Evolutionary conservation across 495 filamentous ascomycete genomes (phyloP).

Genomic region (Neohortaea acidophila): DNA sequence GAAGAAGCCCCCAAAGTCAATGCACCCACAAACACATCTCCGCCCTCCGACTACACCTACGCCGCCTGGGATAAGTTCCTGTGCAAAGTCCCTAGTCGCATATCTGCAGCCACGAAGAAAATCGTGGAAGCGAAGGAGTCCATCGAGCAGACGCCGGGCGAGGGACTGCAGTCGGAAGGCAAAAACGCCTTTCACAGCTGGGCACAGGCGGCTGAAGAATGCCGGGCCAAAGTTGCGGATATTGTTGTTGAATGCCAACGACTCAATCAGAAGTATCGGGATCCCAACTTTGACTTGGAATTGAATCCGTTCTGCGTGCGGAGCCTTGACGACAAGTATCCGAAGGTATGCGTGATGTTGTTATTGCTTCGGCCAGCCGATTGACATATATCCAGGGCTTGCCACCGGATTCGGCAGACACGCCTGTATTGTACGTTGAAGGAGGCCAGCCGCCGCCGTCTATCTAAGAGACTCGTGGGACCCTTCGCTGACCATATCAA

Average conservation of each 20-base stretch:
- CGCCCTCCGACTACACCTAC: slow-evolving; percentile 10
- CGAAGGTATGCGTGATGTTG: slow-evolving; percentile 10
- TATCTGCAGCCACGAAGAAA: background rate
- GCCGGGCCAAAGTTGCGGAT: slow-evolving; percentile 58
- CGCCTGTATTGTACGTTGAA: too few species aligned
- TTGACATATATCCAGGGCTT: too few species aligned
- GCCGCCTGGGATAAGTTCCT: slow-evolving; percentile 16
- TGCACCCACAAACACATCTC: too few species aligned
- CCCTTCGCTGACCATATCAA: too few species aligned
- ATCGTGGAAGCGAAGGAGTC: slow-evolving; percentile 3
- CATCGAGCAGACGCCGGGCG: slow-evolving; percentile 6
- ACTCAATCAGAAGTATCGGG: slow-evolving; percentile 79
- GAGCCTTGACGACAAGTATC: slow-evolving; percentile 12
- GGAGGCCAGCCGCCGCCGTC: too few species aligned
- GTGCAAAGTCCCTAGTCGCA: slow-evolving; percentile 10
- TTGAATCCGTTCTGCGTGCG: slow-evolving; percentile 6
- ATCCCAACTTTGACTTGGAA: slow-evolving; percentile 74
- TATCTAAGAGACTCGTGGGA: background rate
- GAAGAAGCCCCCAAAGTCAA: too few species aligned
- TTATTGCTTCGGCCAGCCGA: too few species aligned
- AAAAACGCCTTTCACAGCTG: slow-evolving; percentile 29
- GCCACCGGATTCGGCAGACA: too few species aligned
- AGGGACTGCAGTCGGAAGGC: background rate
- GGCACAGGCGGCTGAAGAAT: slow-evolving; percentile 54
- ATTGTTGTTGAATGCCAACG: slow-evolving; percentile 71